phyloP scores from a whole-genome alignment of 1,139 yeast species.

The Suhomyces panamericanus region DNA sequence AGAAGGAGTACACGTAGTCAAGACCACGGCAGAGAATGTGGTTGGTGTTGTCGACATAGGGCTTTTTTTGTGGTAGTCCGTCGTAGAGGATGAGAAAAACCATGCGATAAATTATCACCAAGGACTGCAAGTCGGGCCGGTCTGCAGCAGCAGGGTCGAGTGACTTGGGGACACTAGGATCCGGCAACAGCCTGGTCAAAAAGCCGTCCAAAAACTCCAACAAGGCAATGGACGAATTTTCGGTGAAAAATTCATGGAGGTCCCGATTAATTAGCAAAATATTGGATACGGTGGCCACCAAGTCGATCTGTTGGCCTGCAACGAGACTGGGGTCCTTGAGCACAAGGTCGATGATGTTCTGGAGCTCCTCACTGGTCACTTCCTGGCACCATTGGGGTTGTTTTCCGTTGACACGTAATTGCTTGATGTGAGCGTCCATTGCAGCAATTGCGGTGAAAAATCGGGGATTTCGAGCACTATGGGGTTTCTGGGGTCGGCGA shows the following conservation, averaged over 20 bases:
- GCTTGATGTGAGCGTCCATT: conserved; percentile 5
- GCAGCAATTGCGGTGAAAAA: neutral
- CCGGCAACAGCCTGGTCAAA: conserved; percentile 7
- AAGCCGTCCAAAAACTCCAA: conserved; percentile 20
- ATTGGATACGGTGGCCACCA: conserved; percentile 28
- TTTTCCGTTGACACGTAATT: conserved; percentile 15
- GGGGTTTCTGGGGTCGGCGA: neutral
- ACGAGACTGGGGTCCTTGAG: conserved; percentile 8
- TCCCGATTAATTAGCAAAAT: conserved; percentile 29
- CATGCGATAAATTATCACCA: conserved; percentile 29
- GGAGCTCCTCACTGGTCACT: conserved; percentile 20
- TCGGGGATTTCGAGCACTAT: neutral
- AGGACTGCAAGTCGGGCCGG: conserved; percentile 15
- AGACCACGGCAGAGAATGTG: conserved; percentile 18
- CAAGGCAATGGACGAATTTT: conserved; percentile 18
- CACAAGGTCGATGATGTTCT: conserved; percentile 17
- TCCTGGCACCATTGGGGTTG: conserved; percentile 23
- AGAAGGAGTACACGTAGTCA: conserved; percentile 14
- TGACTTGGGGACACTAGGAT: neutral
- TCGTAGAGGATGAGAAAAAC: conserved; percentile 30
- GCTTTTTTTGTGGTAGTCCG: conserved; percentile 15
- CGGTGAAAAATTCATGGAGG: conserved; percentile 23
- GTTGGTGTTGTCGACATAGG: conserved; percentile 16
- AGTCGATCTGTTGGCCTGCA: conserved; percentile 17
- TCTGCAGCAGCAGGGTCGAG: neutral